Evolutionary conservation across 2,329 filamentous ascomycete genomes (phyloP), one percentile per base, ranked within the genome.

Genomic region (Pseudogymnoascus verrucosus): DNA sequence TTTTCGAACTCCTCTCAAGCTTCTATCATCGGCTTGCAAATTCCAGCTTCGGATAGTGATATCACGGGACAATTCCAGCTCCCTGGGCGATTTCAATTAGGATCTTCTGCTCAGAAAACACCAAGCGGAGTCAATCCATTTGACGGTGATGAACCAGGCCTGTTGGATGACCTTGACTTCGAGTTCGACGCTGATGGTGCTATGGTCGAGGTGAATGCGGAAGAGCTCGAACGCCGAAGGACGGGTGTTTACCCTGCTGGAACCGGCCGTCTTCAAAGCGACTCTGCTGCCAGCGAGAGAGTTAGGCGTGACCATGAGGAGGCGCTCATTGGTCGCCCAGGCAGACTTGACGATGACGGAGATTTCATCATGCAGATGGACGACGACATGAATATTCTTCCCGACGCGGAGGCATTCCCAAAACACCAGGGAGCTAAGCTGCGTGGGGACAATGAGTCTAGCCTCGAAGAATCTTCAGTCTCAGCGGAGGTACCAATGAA

Each of bases 151-250:
- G 75, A 75, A 10, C 76, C 79, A 19, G 72, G 80, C 16, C 73
- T 82, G 64, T 72, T 77, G 61, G 70, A 79, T 36, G 81, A 85
- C n/a, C 77, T 79, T 21, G 81, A 81, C 62, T 86, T 89, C 68
- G 80, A 79, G 39, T 82, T 89, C 67, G 85, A 87, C 67, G 83
- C 80, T 12, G 80, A 88, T 65, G 86, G 85, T 6, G 82, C 84
- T 66, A 74, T 88, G 4, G 71, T 83, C 31, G 82, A 85, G 61
- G 71, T 82, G 11, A 64, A 67, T 10, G 64, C 63, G 19, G 65
- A 65, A 60, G 69, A 71, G 31, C 66, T 66, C 11, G 65, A 68
- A 31, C 62, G 65, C 64, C 67, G 66, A 42, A 66, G 64, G 28
- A 37, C 11, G 10, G 57, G 62, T 21, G 57, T 39, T 44, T 36